Conservation (phyloP, 1,284 basidiomycete species). For the Thelephora terrestris region DNA sequence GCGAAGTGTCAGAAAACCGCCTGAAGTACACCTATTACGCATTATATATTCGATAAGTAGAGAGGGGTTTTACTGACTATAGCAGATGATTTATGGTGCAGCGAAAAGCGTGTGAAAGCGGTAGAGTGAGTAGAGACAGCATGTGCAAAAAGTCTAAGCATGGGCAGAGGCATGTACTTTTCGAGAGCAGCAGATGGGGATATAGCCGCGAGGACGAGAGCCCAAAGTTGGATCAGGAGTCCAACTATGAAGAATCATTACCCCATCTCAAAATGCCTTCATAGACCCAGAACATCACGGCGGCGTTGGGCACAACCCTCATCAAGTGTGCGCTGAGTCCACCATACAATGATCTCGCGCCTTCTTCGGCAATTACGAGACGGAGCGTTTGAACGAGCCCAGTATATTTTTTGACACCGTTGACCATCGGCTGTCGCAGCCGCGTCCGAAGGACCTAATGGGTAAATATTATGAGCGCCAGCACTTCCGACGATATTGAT, state of each 20-base stretch:
- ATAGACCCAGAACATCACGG: slow-evolving; percentile 90
- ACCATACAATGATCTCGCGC: slow-evolving; percentile 77
- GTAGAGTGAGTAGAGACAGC: too few species aligned
- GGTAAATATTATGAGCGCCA: background rate
- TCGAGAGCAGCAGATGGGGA: too few species aligned
- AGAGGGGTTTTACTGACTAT: too few species aligned
- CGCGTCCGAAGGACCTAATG: slow-evolving; percentile 82
- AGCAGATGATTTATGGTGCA: too few species aligned
- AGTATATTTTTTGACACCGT: slow-evolving; percentile 76
- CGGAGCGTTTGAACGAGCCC: slow-evolving; percentile 81
- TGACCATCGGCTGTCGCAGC: slow-evolving; percentile 73
- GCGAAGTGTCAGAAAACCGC: too few species aligned
- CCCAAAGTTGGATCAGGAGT: too few species aligned
- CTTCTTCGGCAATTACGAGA: slow-evolving; percentile 86
- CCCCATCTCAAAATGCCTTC: slow-evolving; percentile 65
- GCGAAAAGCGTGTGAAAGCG: too few species aligned
- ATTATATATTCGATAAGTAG: too few species aligned
- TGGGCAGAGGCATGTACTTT: too few species aligned
- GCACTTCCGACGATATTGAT: background rate
- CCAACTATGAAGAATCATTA: background rate
- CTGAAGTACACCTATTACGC: too few species aligned
- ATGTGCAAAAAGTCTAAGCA: too few species aligned
- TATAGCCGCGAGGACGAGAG: too few species aligned
- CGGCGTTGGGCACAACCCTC: slow-evolving; percentile 95
- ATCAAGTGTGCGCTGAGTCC: slow-evolving; percentile 93